A percentile compares a stretch with the other conserved stretches of the same genome.
Conservation (phyloP, 2,329 filamentous ascomycete genomes). For the Colletotrichum tamarilloi region DNA sequence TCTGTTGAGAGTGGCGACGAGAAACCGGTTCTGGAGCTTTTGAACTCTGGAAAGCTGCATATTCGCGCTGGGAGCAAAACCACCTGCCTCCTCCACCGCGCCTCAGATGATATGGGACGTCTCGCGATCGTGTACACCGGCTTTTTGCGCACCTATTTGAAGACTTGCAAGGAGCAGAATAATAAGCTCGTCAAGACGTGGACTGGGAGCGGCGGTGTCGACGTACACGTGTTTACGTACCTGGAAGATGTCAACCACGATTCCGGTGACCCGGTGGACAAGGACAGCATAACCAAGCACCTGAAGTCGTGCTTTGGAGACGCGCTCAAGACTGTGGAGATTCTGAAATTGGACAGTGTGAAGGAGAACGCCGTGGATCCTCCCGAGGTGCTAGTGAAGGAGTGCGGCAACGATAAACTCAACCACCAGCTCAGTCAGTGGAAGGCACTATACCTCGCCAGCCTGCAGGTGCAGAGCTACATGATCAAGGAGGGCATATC, state of each 20-base stretch:
- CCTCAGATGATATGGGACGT: conserved; percentile 36
- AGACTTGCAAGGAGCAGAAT: conserved; percentile 36
- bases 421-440: conserved; percentile 37
- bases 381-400: conserved; percentile 25
- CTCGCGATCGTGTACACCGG: conserved; percentile 38
- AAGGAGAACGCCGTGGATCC: conserved; percentile 28
- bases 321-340: conserved; percentile 35
- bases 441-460: conserved; percentile 41
- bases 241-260: conserved; percentile 36
- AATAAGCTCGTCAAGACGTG: conserved; percentile 37
- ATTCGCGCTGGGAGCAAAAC: conserved; percentile 34
- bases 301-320: conserved; percentile 35
- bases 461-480: conserved; percentile 47
- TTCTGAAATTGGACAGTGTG: conserved; percentile 27
- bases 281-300: conserved; percentile 34
- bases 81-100: conserved; percentile 33
- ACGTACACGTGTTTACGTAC: conserved; percentile 38
- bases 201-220: conserved; percentile 36
- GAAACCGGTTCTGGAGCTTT: conserved; percentile 35
- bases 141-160: conserved; percentile 37
- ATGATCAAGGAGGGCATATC: conserved; percentile 39
- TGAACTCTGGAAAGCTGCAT: conserved; percentile 37
- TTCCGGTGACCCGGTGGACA: conserved; percentile 13
- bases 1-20: conserved; percentile 3
- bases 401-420: conserved; percentile 31